These are phyloP conservation scores for Dictyophora rubrovolvata DNA, from an alignment of 768 basidiomycete genomes.

Conservation along the genomic window DNA sequence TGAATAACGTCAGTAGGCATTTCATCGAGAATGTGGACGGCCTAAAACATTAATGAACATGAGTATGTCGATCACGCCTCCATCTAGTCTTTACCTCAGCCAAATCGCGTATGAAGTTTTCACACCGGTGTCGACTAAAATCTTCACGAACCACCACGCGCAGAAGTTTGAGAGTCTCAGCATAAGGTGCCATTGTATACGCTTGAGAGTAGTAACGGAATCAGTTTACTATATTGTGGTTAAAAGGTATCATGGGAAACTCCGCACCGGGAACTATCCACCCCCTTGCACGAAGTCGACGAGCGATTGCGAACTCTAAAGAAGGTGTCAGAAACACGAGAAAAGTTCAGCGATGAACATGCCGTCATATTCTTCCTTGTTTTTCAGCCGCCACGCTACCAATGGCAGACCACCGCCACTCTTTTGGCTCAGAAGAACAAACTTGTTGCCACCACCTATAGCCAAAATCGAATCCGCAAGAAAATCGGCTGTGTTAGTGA, in stretches of 20 bases:
- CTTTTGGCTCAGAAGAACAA: slow-evolving; percentile 17
- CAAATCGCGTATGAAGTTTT: slow-evolving; percentile 20
- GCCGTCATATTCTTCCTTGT: slow-evolving; percentile 16
- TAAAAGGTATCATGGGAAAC: background rate
- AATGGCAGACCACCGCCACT: slow-evolving; percentile 19
- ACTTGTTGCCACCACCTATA: slow-evolving; percentile 16
- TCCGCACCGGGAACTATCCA: slow-evolving; percentile 14
- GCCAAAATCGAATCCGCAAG: slow-evolving; percentile 13
- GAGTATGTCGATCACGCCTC: background rate
- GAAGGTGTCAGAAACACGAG: background rate
- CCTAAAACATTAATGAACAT: background rate
- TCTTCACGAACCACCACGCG: slow-evolving; percentile 24
- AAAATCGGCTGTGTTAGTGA: slow-evolving; percentile 17
- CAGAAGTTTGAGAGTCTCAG: slow-evolving; percentile 19
- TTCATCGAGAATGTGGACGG: slow-evolving; percentile 16
- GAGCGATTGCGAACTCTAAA: slow-evolving; percentile 23
- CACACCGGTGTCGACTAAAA: slow-evolving; percentile 17
- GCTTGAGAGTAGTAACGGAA: slow-evolving; percentile 2
- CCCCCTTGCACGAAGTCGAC: slow-evolving; percentile 14
- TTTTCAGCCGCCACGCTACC: slow-evolving; percentile 21
- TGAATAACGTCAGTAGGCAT: slow-evolving; percentile 17
- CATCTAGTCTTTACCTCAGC: slow-evolving; percentile 8
- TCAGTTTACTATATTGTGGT: background rate
- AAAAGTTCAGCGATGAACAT: background rate
- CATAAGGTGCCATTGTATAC: slow-evolving; percentile 12